Evolutionary conservation across 2,329 filamentous ascomycete genomes (phyloP), one percentile per base, ranked within the genome.

Genomic region (Mollisiaceae sp.): DNA sequence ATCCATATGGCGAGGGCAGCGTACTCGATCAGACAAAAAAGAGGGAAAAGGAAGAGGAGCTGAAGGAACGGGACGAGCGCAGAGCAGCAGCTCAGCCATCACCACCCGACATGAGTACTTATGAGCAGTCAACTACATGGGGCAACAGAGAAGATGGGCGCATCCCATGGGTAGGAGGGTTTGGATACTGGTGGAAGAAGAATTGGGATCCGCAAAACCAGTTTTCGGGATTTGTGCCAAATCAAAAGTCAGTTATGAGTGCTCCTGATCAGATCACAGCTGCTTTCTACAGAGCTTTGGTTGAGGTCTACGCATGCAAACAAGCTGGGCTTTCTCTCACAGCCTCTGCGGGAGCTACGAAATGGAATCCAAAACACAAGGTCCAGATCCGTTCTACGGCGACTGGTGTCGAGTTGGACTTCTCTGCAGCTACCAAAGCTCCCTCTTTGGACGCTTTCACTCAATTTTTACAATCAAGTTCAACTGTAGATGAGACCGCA

Each of bases 231-330:
- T 82, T 83, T 70, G 70, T 79, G 64, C 74, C 78, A 12, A 67
- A 71, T 47, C 74, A 78, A 47, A 32, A 27, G 14, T 32, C 14
- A 12, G 78, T 76, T 62, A 66, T 78, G 47, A 74, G 71, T 6
- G 74, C 80, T 61, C 69, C 70, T 11, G 72, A 77, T 8, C 74
- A 79, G 35, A 68, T 82, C 62, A 71, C 77, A 47, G 76, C 73
- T 52, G 79, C 82, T 38, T 79, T 89, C 47, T 84, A 85, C 67
- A 82, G 85, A 67, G 82, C 86, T 4, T 77, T 85, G 12, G 82
- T 88, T 5, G 86, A 90, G 72, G 76, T 86, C 4, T 81, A 82
- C 66, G 76, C 84, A 2, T 75, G 86, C 74, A 78, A 78, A 65
- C 74, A 79, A 69, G 77, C 79, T 61, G 81, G 79, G 55, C 79